Conservation (phyloP, 306 rosid genomes). For the Sesbania bispinosa region DNA sequence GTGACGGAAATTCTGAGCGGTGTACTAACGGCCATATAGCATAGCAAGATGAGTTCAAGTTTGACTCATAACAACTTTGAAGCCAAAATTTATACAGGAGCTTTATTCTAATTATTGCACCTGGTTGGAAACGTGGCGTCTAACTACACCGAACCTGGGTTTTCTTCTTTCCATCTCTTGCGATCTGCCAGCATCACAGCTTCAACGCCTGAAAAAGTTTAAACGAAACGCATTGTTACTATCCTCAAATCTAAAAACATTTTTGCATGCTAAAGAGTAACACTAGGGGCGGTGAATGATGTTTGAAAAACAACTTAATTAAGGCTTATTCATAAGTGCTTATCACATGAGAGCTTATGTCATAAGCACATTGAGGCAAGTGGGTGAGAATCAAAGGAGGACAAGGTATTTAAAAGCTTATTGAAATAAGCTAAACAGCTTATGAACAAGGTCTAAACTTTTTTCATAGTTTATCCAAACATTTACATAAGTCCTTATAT, state of each 20-base stretch:
- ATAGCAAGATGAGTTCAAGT: slow-evolving; percentile 7
- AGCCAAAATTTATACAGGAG: background rate
- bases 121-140: background rate
- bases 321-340: no score
- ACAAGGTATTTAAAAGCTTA: no score
- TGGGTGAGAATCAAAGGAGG: no score
- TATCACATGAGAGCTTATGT: no score
- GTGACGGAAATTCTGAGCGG: background rate
- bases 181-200: slow-evolving; percentile 31
- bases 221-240: slow-evolving; percentile 11
- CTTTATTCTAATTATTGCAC: background rate
- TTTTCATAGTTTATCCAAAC: no score
- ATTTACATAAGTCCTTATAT: no score
- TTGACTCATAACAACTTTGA: background rate
- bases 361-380: no score
- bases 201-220: slow-evolving; percentile 47
- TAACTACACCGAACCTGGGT: background rate
- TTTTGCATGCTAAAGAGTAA: background rate
- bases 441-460: no score
- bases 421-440: no score
- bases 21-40: background rate
- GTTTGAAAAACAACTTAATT: no score
- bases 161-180: background rate
- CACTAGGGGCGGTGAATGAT: no score
- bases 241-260: background rate